Evolutionary conservation across 1,284 basidiomycete genomes (phyloP).

Genomic region (Heterobasidion parviporum): DNA sequence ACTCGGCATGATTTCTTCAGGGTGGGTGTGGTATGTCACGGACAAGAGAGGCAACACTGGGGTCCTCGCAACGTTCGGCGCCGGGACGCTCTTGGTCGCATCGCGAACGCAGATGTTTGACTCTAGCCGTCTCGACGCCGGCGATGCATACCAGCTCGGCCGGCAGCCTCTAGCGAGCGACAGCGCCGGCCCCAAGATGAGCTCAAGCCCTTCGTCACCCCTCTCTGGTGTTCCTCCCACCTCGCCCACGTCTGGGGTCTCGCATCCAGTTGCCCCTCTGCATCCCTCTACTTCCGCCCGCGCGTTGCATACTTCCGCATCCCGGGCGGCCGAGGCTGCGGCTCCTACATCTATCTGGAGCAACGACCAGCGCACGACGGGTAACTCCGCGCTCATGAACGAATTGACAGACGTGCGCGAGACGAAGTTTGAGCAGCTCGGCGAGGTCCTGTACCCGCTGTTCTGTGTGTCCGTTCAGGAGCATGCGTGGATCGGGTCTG

Average conservation of each 20-base stretch:
- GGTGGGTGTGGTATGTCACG: slow-evolving; percentile 84
- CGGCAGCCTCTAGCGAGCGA: not conserved
- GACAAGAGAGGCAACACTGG: slow-evolving; percentile 60
- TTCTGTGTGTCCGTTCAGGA: slow-evolving; percentile 86
- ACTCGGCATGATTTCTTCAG: slow-evolving; percentile 72
- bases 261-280: slow-evolving; percentile 14
- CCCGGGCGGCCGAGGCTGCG: slow-evolving; percentile 6
- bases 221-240: slow-evolving; percentile 10
- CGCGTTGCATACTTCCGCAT: slow-evolving; percentile 11
- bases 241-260: slow-evolving; percentile 25
- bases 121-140: slow-evolving; percentile 27
- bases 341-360: not conserved
- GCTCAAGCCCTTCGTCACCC: slow-evolving; percentile 3
- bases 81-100: slow-evolving; percentile 80
- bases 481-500: slow-evolving; percentile 84
- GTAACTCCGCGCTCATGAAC: not conserved
- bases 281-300: slow-evolving; percentile 20
- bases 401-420: not conserved
- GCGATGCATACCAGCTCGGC: slow-evolving; percentile 12
- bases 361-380: not conserved
- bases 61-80: slow-evolving; percentile 80
- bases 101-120: slow-evolving; percentile 6
- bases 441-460: slow-evolving; percentile 64
- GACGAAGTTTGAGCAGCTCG: slow-evolving; percentile 20
- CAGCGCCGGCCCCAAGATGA: not conserved